Evolutionary conservation across 164 flowering plant species (phyloP), one percentile per base, ranked within the genome.

Genomic region (Malania oleifera): DNA sequence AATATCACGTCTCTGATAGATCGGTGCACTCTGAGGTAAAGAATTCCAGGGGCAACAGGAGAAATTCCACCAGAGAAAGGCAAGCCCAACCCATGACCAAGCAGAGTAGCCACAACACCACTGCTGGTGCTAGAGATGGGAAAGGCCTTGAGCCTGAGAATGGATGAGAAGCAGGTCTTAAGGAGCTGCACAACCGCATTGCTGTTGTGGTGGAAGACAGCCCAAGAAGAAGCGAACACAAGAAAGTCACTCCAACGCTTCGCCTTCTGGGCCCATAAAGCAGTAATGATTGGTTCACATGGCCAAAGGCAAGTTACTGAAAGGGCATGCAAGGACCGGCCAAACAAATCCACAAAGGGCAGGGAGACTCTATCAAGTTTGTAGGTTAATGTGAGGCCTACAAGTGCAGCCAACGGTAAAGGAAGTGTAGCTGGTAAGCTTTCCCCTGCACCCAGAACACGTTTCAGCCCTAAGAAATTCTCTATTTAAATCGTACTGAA

Each of bases 281-380:
- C 83, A 45, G 97, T 89, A 9, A 95, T 95, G 48, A 95, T 85
- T 22, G 97, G 93, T 97, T 91, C 88, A 85, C 97, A 91, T 26
- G 99, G 99, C 99, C 99, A 95, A 15, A 97, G 99, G 60, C 99
- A 95, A 55, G 86, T 93, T 10, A 95, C 97, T 26, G 99, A 93
- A 48, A 95, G 93, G 60, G 75, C 67, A 72, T 89, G 96, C 71
- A 95, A 56, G n/a, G 99, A 91, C 35, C 91, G 96, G 38, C 99
- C 99, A 3, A 87, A 91, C 59, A 95, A 75, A 77, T 85, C 84
- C 19, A 95, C 91, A 71, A 85, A 83, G 40, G 85, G 83, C 41
- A 91, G 85, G 1, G 97, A 85, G 51, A 75, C 90, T 72, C 73
- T 80, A 70, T 89, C 97, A 48, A 95, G 86, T 59, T 95, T 95